phyloP scores from a whole-genome alignment of 2,329 filamentous ascomycete genomes.

The Fusarium brachygibbosum region DNA sequence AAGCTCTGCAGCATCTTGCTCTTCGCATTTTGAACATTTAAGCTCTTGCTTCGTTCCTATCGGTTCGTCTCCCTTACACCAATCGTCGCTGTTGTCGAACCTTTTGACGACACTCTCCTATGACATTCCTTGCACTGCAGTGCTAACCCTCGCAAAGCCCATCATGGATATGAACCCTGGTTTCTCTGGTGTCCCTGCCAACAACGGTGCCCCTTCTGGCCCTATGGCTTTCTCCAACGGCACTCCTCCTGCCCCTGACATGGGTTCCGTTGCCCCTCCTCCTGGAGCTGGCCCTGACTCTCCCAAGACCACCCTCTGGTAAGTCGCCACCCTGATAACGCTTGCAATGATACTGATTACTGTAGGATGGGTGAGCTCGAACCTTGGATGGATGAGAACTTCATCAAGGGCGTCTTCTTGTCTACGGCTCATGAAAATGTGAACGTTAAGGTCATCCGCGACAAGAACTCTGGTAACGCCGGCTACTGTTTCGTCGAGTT shows the following conservation, averaged over 20 bases:
- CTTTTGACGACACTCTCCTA: neutral
- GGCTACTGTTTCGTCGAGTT: conserved; percentile 99
- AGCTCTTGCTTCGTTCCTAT: conserved; percentile 37
- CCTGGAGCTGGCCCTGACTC: conserved; percentile 58
- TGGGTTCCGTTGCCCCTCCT: conserved; percentile 54
- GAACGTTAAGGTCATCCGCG: conserved; percentile 99
- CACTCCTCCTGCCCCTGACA: conserved; percentile 57
- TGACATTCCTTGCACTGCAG: neutral
- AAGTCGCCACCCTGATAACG: conserved; percentile 36
- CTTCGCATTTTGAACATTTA: conserved; percentile 37
- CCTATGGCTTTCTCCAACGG: conserved; percentile 57
- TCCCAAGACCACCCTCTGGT: conserved; percentile 72
- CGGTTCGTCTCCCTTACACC: conserved; percentile 23
- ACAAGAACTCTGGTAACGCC: conserved; percentile 98
- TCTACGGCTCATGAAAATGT: conserved; percentile 94
- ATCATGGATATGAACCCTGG: conserved; percentile 54
- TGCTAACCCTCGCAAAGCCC: conserved; percentile 41
- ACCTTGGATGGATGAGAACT: conserved; percentile 99
- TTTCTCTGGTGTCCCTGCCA: conserved; percentile 51
- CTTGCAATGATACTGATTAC: conserved; percentile 26
- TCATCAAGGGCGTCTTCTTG: conserved; percentile 91
- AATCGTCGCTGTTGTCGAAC: neutral
- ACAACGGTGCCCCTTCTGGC: conserved; percentile 51
- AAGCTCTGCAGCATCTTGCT: conserved; percentile 42
- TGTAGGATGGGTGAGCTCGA: conserved; percentile 98